Conservation (phyloP, 179 eudicot genomes). For the Actinidia polygama region DNA sequence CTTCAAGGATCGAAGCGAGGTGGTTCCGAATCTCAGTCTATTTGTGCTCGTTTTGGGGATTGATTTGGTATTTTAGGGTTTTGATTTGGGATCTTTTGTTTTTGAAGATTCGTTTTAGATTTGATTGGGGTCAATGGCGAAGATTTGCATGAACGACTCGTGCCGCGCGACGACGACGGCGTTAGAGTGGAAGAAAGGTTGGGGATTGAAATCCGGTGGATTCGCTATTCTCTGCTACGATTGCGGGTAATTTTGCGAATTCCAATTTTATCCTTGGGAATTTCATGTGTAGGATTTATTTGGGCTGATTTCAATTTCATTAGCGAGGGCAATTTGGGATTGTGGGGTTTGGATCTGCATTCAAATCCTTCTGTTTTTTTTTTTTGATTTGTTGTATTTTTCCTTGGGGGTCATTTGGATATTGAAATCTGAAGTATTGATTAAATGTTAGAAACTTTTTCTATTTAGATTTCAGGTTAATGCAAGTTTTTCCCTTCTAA, state of each 20-base stretch:
- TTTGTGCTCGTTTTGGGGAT: background rate
- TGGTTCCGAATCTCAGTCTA: background rate
- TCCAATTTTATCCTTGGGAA: constrained; percentile 21
- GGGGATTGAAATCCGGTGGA: constrained; percentile 85
- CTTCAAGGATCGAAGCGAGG: constrained; percentile 12
- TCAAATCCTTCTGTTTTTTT: constrained; percentile 13
- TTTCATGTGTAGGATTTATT: background rate
- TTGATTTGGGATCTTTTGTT: constrained; percentile 26
- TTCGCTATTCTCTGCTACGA: constrained; percentile 65
- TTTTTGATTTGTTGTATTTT: constrained; percentile 23
- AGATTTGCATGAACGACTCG: constrained; percentile 70
- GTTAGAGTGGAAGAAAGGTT: constrained; percentile 76
- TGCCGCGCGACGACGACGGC: constrained; percentile 70
- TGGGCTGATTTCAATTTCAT: background rate
- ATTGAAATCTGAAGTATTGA: background rate
- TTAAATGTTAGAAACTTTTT: background rate
- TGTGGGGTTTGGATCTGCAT: constrained; percentile 14
- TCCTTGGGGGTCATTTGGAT: background rate
- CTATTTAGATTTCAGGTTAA: background rate
- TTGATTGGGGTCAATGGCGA: constrained; percentile 44
- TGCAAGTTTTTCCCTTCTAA: background rate
- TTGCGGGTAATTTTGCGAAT: constrained; percentile 68
- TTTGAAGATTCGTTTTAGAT: constrained; percentile 15
- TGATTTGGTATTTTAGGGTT: constrained; percentile 25
- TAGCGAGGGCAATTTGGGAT: constrained; percentile 25